phyloP scores from a whole-genome alignment of 106 monocot genomes.

The Platanthera guangdongensis region DNA sequence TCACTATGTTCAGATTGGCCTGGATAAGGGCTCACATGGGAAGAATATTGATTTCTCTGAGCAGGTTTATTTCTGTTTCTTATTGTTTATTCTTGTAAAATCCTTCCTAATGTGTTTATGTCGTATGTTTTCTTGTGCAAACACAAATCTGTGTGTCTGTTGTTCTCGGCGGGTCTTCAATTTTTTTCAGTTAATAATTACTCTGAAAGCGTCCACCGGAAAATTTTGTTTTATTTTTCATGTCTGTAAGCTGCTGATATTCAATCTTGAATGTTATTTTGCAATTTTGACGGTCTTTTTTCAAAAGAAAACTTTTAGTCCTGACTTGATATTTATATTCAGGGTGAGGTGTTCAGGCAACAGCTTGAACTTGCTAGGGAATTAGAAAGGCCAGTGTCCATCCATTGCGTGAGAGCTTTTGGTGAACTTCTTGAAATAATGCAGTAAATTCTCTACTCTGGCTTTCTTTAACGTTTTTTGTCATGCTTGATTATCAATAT shows the following conservation, averaged over 20 bases:
- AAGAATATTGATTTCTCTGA: slow-evolving; percentile 57
- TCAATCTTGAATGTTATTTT: background rate
- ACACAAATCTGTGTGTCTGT: background rate
- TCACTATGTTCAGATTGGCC: slow-evolving; percentile 52
- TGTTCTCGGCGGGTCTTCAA: background rate
- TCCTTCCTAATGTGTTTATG: background rate
- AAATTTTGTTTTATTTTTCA: background rate
- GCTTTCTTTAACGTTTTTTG: background rate
- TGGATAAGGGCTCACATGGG: slow-evolving; percentile 91
- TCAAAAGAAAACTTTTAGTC: background rate
- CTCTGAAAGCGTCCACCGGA: background rate
- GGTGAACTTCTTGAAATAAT: slow-evolving; percentile 80
- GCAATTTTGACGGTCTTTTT: background rate
- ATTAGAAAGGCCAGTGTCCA: slow-evolving; percentile 63
- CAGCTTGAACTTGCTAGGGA: slow-evolving; percentile 80
- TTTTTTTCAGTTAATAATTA: background rate
- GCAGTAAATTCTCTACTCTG: slow-evolving; percentile 36
- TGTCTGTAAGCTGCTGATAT: background rate
- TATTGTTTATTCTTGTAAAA: background rate
- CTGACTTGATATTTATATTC: slow-evolving; percentile 6
- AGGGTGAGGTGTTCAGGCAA: slow-evolving; percentile 67
- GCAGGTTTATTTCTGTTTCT: slow-evolving; percentile 39
- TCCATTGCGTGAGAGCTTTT: slow-evolving; percentile 89
- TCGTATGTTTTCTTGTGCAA: background rate
- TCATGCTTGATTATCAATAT: background rate